Evolutionary conservation across 352 stramenopile species (phyloP).

Genomic region (Pythium phragmiticola): DNA sequence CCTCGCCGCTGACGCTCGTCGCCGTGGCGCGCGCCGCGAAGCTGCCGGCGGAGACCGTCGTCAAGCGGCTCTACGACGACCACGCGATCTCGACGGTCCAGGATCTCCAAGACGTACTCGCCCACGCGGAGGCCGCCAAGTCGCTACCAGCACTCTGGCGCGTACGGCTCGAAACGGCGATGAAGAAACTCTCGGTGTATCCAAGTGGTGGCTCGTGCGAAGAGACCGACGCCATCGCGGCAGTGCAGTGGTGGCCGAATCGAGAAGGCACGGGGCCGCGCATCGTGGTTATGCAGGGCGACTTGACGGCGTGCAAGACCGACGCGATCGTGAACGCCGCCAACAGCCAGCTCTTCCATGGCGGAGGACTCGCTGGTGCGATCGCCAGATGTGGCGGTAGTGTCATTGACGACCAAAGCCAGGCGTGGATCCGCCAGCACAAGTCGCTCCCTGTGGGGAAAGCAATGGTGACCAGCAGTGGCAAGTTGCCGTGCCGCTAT

Average conservation of each 20-base stretch:
- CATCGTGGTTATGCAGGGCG: conserved; percentile 34
- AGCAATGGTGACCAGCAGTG: conserved; percentile 34
- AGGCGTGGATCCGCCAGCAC: conserved; percentile 30
- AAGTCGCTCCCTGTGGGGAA: conserved; percentile 30
- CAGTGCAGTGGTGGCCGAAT: background rate
- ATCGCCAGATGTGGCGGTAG: conserved; percentile 32
- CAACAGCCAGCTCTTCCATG: conserved; percentile 35
- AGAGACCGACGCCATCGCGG: background rate
- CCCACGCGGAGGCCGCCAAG: background rate
- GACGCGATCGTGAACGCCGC: conserved; percentile 53
- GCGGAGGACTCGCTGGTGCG: conserved; percentile 35
- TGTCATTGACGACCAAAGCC: conserved; percentile 33
- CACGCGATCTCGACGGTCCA: conserved; percentile 2
- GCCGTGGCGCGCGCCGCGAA: background rate
- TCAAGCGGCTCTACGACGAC: conserved; percentile 4
- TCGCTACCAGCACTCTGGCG: conserved; percentile 6
- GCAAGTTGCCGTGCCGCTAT: conserved; percentile 34
- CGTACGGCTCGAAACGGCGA: conserved; percentile 3
- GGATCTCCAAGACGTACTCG: conserved; percentile 3
- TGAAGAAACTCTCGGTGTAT: background rate
- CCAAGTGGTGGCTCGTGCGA: background rate
- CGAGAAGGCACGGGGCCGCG: background rate
- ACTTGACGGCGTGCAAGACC: conserved; percentile 35
- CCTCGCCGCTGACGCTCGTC: background rate
- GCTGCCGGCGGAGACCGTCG: background rate